A percentile compares a stretch with the other conserved stretches of the same genome.
Conservation (phyloP, 2,329 filamentous ascomycete genomes). For the Aspergillus quadrilineatus region DNA sequence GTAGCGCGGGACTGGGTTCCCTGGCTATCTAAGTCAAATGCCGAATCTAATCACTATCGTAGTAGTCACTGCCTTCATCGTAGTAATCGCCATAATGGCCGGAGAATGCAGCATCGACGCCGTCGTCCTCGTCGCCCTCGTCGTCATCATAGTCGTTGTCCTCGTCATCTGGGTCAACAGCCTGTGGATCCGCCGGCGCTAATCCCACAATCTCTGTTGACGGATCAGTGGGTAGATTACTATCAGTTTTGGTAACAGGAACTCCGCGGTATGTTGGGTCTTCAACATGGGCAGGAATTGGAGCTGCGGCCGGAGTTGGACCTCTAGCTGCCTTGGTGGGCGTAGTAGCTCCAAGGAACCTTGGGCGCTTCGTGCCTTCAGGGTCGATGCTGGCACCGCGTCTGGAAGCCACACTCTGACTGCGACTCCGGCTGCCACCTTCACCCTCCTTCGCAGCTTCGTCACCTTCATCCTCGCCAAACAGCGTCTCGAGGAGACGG, state of each 20-base stretch:
- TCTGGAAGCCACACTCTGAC: conserved; percentile 33
- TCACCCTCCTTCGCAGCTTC: conserved; percentile 28
- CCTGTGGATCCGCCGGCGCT: conserved; percentile 17
- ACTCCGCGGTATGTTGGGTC: conserved; percentile 5
- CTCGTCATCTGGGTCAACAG: conserved; percentile 26
- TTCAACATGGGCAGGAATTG: conserved; percentile 4
- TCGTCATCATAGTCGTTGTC: conserved; percentile 36
- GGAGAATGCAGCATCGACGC: conserved; percentile 38
- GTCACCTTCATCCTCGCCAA: conserved; percentile 37
- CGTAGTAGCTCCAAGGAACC: conserved; percentile 15
- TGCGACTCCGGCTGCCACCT: conserved; percentile 35
- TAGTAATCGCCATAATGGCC: conserved; percentile 37
- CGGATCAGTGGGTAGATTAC: conserved; percentile 21
- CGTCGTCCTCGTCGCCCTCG: conserved; percentile 35
- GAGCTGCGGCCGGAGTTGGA: conserved; percentile 13
- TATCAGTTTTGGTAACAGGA: conserved; percentile 12
- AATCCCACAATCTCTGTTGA: conserved; percentile 28
- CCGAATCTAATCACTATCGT: conserved; percentile 26
- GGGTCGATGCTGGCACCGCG: conserved; percentile 32
- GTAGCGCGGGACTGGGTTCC: conserved; percentile 2
- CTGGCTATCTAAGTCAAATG: conserved; percentile 6
- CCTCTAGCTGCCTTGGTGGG: conserved; percentile 19
- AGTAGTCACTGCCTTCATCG: conserved; percentile 26
- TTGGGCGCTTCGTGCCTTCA: conserved; percentile 21
- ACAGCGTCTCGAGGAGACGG: conserved; percentile 39